Base-by-base conservation (phyloP, 2,329 filamentous ascomycete species). In the Stemphylium vesicarium region DNA sequence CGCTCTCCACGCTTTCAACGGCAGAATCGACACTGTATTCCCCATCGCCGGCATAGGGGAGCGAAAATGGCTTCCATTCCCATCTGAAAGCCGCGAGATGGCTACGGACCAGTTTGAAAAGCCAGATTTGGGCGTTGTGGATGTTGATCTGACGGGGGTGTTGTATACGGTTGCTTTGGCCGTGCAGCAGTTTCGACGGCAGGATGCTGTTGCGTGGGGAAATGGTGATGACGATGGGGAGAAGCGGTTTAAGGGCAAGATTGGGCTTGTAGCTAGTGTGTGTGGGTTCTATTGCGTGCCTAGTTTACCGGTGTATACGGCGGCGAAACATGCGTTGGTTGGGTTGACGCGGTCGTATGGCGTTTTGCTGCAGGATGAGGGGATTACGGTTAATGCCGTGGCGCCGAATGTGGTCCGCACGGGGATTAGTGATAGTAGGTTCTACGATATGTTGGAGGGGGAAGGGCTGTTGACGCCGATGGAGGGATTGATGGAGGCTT, bases 151-250 rank as follows among this genome's bases (percentile, higher is more conserved):
- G 41, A 77, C 70, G 13, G 79, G 77, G 1, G 69, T 79, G n/a
- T 45, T 80, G 43, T 79, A 77, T 50, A 80, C 78, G 0, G 61
- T 73, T 6, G 72, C 71, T 0, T 64, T 80, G 20, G 77, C 76
- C 4, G 62, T 80, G 2, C 78, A 80, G 71, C 78, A 80, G 53
- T 78, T 79, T 62, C 63, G 76, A 45, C 70, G 75, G 24, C 78
- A 80, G 56, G 66, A 72, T 12, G 61, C 60, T 5, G 61, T 69
- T 37, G 59, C 12, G 4, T 46, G 66, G 20, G 66, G 70, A 10
- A 29, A 9, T 29, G 22, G 22, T 4, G 22, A 24, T 6, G 22
- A 24, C 7, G 6, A 6, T 40, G 57, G 63, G 18, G 41, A 64
- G 31, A 70, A 71, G 18, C 36, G 26, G 7, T 33, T 57, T 1